Evolutionary conservation across 2,329 filamentous ascomycete species (phyloP).

Genomic region (Phaeosphaeriaceae sp.): DNA sequence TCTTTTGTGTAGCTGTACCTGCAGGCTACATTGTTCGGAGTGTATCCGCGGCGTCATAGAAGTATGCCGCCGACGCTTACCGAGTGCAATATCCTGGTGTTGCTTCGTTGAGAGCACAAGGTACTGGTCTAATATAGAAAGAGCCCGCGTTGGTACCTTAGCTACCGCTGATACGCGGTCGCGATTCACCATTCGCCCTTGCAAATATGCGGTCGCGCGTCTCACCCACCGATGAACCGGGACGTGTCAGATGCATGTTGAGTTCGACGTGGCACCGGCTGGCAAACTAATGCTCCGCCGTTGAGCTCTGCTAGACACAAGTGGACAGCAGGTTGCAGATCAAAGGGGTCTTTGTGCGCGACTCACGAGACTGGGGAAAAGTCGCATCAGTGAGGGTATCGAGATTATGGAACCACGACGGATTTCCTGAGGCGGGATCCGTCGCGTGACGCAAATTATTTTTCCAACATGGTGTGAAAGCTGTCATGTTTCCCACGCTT

Average conservation of each 20-base stretch:
- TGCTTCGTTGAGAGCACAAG: not conserved
- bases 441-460: not conserved
- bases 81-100: not conserved
- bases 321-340: not conserved
- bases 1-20: slow-evolving; percentile 12
- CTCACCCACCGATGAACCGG: slow-evolving; percentile 3
- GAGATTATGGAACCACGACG: not conserved
- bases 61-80: not conserved
- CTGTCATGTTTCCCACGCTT: slow-evolving; percentile 9
- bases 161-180: not conserved
- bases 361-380: not conserved
- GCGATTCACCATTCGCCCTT: slow-evolving; percentile 6
- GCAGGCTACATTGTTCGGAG: slow-evolving; percentile 9
- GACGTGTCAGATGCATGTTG: not conserved
- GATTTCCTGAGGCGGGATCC: not conserved
- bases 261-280: not conserved
- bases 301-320: not conserved
- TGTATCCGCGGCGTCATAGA: not conserved
- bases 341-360: not conserved
- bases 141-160: slow-evolving; percentile 3
- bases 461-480: slow-evolving; percentile 1
- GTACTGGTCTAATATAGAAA: slow-evolving; percentile 1
- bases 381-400: not conserved
- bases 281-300: not conserved
- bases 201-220: slow-evolving; percentile 6